Percentiles rank a stretch among this genome's conserved stretches.
phyloP scores from a whole-genome alignment of 2,329 filamentous ascomycete genomes.

The Diaporthe nobilis region DNA sequence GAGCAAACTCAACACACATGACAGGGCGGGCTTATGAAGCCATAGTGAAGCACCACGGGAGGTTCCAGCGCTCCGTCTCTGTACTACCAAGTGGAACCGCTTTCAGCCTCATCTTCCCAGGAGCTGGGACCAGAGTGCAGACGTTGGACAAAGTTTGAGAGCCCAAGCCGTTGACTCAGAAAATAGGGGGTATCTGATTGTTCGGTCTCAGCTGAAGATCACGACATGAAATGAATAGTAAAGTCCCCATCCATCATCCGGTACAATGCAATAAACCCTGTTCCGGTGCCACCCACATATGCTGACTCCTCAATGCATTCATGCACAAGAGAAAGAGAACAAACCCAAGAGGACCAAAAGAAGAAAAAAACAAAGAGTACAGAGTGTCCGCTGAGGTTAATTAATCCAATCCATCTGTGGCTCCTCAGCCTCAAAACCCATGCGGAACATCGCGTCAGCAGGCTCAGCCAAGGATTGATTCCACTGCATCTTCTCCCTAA shows the following conservation, averaged over 20 bases:
- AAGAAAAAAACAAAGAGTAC: background rate
- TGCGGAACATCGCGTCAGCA: constrained; percentile 19
- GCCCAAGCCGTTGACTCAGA: constrained; percentile 8
- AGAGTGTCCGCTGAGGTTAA: background rate
- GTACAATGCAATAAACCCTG: constrained; percentile 14
- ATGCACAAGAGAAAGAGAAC: background rate
- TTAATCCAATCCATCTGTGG: constrained; percentile 34
- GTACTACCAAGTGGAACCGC: constrained; percentile 32
- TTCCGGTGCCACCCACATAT: constrained; percentile 9
- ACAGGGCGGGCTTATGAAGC: background rate
- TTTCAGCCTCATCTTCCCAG: constrained; percentile 37
- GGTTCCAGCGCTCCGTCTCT: constrained; percentile 31
- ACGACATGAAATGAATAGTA: constrained; percentile 9
- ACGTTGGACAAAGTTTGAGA: constrained; percentile 32
- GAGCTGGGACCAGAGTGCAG: background rate
- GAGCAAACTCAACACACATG: background rate
- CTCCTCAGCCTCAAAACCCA: constrained; percentile 35
- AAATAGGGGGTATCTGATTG: constrained; percentile 38
- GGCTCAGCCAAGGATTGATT: constrained; percentile 38
- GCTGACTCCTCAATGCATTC: constrained; percentile 11
- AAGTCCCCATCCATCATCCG: background rate
- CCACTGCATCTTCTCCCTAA: constrained; percentile 69
- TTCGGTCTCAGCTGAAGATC: background rate
- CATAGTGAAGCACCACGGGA: constrained; percentile 14
- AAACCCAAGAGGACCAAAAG: background rate